These are phyloP conservation scores for Magnaporthiopsis incrustans DNA, from an alignment of 2,329 filamentous ascomycete genomes.

Conservation along the genomic window DNA sequence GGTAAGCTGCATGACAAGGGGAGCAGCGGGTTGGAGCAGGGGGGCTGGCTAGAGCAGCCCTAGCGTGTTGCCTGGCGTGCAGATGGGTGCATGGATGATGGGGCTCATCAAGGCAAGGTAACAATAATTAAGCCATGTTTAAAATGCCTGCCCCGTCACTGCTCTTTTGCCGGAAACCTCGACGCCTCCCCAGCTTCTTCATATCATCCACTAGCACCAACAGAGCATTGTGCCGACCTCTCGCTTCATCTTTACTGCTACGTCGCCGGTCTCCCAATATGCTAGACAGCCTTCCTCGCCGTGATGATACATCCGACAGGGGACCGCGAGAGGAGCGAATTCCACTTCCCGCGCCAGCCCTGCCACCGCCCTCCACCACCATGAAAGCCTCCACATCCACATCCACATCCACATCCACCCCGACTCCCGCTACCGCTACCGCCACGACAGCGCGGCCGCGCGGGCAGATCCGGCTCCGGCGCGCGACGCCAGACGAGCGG, in stretches of 20 bases:
- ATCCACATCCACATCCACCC: neutral
- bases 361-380: too few relatives aligned
- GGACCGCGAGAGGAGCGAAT: too few relatives aligned
- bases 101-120: neutral
- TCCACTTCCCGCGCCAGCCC: neutral
- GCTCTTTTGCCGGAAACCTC: neutral
- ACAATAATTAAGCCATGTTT: neutral
- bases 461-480: constrained; percentile 16
- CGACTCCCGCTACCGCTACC: constrained; percentile 1
- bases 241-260: too few relatives aligned
- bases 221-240: neutral
- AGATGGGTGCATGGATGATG: neutral
- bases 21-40: too few relatives aligned
- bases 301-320: too few relatives aligned
- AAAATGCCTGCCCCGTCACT: neutral
- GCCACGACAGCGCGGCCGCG: constrained; percentile 1
- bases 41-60: neutral
- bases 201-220: neutral
- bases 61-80: neutral
- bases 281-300: too few relatives aligned
- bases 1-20: neutral
- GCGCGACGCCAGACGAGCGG: constrained; percentile 15
- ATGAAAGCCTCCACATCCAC: too few relatives aligned
- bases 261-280: neutral
- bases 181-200: neutral